Conservation (phyloP, 2,329 filamentous ascomycete species). For the Dactylella cylindrospora region DNA sequence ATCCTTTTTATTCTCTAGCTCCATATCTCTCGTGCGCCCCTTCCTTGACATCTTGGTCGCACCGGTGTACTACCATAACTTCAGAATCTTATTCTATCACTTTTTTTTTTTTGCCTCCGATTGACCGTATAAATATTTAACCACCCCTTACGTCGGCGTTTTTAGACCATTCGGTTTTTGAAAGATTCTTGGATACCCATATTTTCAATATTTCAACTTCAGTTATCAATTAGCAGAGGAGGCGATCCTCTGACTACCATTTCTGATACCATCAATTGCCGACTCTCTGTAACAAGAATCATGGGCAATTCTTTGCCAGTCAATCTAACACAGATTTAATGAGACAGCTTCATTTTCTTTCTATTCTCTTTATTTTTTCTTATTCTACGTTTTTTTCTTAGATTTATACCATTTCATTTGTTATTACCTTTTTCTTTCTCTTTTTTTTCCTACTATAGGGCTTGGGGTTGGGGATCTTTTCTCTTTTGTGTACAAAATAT, state of each 20-base stretch:
- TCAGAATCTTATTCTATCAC: slow-evolving; percentile 41
- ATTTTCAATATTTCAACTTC: slow-evolving; percentile 12
- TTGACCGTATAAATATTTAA: slow-evolving; percentile 7
- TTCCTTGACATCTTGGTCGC: slow-evolving; percentile 16
- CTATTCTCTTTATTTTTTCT: slow-evolving; percentile 1
- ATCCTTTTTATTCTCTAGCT: not conserved
- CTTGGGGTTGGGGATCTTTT: too few species aligned
- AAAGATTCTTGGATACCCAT: slow-evolving; percentile 31
- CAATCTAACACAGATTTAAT: not conserved
- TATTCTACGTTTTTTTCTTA: slow-evolving; percentile 3
- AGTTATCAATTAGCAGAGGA: slow-evolving; percentile 24
- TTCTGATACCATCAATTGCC: too few species aligned
- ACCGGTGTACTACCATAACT: slow-evolving; percentile 27
- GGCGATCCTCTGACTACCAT: slow-evolving; percentile 20
- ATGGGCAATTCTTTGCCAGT: slow-evolving; percentile 1
- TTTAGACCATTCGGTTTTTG: slow-evolving; percentile 38
- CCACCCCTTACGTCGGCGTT: slow-evolving; percentile 37
- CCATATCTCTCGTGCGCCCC: slow-evolving; percentile 15
- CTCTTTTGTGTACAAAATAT: too few species aligned
- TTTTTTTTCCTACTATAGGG: too few species aligned
- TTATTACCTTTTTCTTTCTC: too few species aligned
- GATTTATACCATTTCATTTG: too few species aligned
- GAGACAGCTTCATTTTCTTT: not conserved
- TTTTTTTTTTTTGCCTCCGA: slow-evolving; percentile 8
- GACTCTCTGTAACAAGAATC: too few species aligned